Base-by-base conservation (phyloP, 2,329 filamentous ascomycete species). In the Phialocephala subalpina region DNA sequence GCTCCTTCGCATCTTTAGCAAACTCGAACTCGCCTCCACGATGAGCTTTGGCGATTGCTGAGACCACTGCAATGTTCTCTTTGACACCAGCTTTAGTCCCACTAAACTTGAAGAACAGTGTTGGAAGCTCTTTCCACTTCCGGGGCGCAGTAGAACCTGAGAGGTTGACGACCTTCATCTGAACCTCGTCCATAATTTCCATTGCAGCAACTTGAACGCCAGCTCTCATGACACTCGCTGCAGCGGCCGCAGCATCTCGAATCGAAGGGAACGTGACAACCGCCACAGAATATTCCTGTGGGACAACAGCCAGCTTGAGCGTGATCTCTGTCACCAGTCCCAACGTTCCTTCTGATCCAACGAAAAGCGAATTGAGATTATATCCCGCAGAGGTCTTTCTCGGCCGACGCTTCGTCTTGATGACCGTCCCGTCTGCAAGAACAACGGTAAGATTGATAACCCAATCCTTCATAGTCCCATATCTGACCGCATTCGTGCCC, bases 381-480 rank as follows among this genome's bases (percentile, higher is more conserved):
- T 96, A 96, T 0, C 92, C 92, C 0, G 92, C 92, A 0, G 91
- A 91, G 0, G 90, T 92, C 77, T 97, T 96, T 64, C 91, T 84
- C 12, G 92, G 92, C n/a, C 93, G 82, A 55, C 88, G 84, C 62
- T 91, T 85, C 0, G 92, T 95, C 81, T 94, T 95, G 80, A 95
- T 91, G 27, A 95, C 80, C 0, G 87, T 90, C 1, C 92, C 92
- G 73, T 95, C 92, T 11, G 92, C 89, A 33, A 95, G 84, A 0
- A 95, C 92, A 1, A 94, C 90, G 0, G 92, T 95, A 64, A 95
- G 79, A 73, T 94, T 94, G 74, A 95, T 88, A 29, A 95, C 91
- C 91, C 92, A 94, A 73, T 95, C 92, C 75, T 92, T 93, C 92
- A 95, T 95, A 0, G 92, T 94, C 7, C 92, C 92, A 74, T 95